Base-by-base conservation (phyloP, 75 land plant species). In the Sequoiadendron giganteum region DNA sequence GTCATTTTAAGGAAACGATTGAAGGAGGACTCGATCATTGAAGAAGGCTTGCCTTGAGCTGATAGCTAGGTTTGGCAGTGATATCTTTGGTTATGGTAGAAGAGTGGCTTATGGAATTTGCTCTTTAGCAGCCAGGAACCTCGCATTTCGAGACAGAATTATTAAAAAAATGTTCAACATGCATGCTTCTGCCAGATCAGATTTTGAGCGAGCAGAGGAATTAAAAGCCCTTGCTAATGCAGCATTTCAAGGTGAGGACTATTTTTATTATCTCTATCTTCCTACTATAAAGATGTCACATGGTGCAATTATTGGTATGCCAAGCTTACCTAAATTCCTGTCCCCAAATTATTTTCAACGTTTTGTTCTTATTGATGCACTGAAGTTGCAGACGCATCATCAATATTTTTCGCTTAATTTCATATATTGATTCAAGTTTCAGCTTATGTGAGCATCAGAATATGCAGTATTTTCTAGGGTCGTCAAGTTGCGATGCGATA, bases 181-280 rank as follows among this genome's bases (percentile, higher is more conserved):
- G 84, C 49, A 45, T 45, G 49, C 70, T 34, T 38, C 80, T 75
- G 40, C 61, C 1, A 65, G 81, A 42, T 82, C 93, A 36, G 49
- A 91, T 79, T 3, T 49, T n/a, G 91, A 88, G 40, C 90, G 85
- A 86, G 98, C 99, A 32, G 99, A 97, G 85, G 96, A 96, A 86
- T 15, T 93, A 89, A 97, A 97, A 88, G 77, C 91, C 56, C 88
- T 89, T 40, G 99, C 98, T 47, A 97, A 97, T 91, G 97, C 96
- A 87, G 95, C 98, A 65, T 97, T 96, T 90, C 97, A 96, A 91
- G 96, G 99, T 96, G 58, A 34, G 43, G 39, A 48, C 9, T 21
- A 7, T 48, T 34, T 86, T 25, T 6, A 34, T 13, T 84, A 10
- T 49, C 10, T 49, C 11, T 9, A 85, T 32, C 45, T 83, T 89